Base-by-base conservation (phyloP, 2,329 filamentous ascomycete genomes). In the Hymenoscyphus occultus region DNA sequence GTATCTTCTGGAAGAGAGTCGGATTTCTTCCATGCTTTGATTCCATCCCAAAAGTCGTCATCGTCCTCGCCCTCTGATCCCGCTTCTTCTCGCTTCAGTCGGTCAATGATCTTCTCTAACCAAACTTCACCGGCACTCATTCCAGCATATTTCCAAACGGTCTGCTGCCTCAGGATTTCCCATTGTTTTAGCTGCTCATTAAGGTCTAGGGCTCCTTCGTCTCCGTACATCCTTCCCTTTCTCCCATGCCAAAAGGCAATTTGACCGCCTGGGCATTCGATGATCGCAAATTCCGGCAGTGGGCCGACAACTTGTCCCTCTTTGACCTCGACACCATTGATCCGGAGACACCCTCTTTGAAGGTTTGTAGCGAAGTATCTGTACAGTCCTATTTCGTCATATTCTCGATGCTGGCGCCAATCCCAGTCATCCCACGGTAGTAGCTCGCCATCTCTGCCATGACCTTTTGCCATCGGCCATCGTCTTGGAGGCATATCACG, bases 351-450 rank as follows among this genome's bases (percentile, higher is more conserved):
- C 6, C 69, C 69, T 9, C 70, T 69, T 19, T 71, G 68, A 0
- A 73, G 63, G 22, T 75, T 75, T 5, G 72, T 69, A 13, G 71
- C 64, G 51, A 74, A 75, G 59, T 75, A 75, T 19, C 59, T 59
- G 3, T 59, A 51, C 6, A 67, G 57, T 14, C 58, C 54, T 4
- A 63, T 32, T 2, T 68, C 57, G 61, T 75, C 72, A 31, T 61
- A 68, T 0, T 63, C 22, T 9, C 65, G 13, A 45, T 74, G 71
- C 3, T 72, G 62, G 4, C 65, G 59, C 70, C 70, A 75, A 13
- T 67, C 39, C 6, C 54, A 61, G 14, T 71, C 68, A 65, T 72
- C 68, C 5, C 62, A 58, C 1, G 65, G 66, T 7, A 73, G 39
- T 2, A 65, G 22, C 9, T 45, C 56, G 12, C 64, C 48, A 39